phyloP scores from a whole-genome alignment of 1,284 basidiomycete species.

The Trametes sp. region DNA sequence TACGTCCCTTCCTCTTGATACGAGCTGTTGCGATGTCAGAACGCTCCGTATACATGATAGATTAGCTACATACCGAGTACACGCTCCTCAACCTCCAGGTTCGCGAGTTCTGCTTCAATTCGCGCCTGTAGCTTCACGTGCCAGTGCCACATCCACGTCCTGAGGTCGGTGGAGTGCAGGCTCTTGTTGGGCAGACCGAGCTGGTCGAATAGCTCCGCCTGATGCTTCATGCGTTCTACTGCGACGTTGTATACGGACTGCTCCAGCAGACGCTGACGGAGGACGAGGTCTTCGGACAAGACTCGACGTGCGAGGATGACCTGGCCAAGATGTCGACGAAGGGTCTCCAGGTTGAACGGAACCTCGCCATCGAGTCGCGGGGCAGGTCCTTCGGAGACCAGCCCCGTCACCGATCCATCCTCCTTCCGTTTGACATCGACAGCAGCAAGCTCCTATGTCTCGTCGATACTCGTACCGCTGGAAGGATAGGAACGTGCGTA shows the following conservation, averaged over 20 bases:
- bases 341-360: slow-evolving; percentile 77
- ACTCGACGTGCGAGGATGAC: slow-evolving; percentile 69
- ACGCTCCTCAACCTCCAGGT: slow-evolving; percentile 53
- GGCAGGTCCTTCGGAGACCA: slow-evolving; percentile 33
- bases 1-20: slow-evolving; percentile 2
- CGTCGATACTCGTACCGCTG: too few species aligned
- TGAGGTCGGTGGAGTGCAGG: slow-evolving; percentile 65
- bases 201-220: slow-evolving; percentile 65
- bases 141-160: slow-evolving; percentile 91
- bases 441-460: background rate
- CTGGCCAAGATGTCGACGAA: slow-evolving; percentile 71
- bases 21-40: background rate
- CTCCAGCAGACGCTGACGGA: slow-evolving; percentile 86
- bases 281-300: slow-evolving; percentile 69
- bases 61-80: slow-evolving; percentile 20
- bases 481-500: slow-evolving; percentile 29
- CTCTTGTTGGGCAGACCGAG: slow-evolving; percentile 60
- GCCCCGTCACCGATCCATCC: slow-evolving; percentile 27
- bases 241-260: slow-evolving; percentile 88
- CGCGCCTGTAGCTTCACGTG: slow-evolving; percentile 67
- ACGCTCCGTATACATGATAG: background rate
- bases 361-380: slow-evolving; percentile 46
- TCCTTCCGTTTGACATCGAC: slow-evolving; percentile 33
- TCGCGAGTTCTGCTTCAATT: slow-evolving; percentile 64
- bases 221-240: slow-evolving; percentile 72